phyloP scores from a whole-genome alignment of 2,329 filamentous ascomycete genomes.

The Aureobasidium sp. region DNA sequence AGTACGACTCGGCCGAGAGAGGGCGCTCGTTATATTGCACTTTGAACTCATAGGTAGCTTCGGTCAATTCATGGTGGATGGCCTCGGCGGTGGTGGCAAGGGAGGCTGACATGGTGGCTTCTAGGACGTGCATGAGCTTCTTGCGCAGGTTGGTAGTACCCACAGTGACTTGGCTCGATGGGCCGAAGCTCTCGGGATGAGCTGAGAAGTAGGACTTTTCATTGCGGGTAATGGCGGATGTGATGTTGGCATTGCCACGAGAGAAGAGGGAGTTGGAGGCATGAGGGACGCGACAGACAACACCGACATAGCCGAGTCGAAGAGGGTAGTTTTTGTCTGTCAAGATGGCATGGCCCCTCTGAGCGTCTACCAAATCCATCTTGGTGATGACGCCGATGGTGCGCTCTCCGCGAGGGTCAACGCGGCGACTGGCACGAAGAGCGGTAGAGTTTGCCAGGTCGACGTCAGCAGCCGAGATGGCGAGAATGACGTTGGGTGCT shows the following conservation, averaged over 20 bases:
- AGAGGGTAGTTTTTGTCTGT: constrained; percentile 89
- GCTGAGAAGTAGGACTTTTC: constrained; percentile 80
- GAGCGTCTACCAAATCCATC: constrained; percentile 91
- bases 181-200: constrained; percentile 73
- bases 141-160: constrained; percentile 83
- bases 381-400: constrained; percentile 99
- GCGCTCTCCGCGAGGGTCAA: constrained; percentile 88
- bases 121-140: constrained; percentile 93
- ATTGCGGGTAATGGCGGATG: constrained; percentile 75
- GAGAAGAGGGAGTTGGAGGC: constrained; percentile 67
- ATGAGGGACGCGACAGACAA: constrained; percentile 74
- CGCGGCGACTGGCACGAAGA: constrained; percentile 77
- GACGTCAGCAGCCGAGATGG: constrained; percentile 95
- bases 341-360: constrained; percentile 69
- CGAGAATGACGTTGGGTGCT: constrained; percentile 88
- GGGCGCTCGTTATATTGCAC: constrained; percentile 98
- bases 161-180: constrained; percentile 63
- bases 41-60: constrained; percentile 97
- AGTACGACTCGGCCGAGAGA: constrained; percentile 88
- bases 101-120: constrained; percentile 93
- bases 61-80: constrained; percentile 89
- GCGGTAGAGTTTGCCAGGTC: constrained; percentile 96
- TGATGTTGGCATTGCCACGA: constrained; percentile 71
- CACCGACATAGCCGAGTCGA: constrained; percentile 90
- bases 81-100: constrained; percentile 84